Evolutionary conservation across 1,284 basidiomycete species (phyloP).

Genomic region (Naganishia liquefaciens): DNA sequence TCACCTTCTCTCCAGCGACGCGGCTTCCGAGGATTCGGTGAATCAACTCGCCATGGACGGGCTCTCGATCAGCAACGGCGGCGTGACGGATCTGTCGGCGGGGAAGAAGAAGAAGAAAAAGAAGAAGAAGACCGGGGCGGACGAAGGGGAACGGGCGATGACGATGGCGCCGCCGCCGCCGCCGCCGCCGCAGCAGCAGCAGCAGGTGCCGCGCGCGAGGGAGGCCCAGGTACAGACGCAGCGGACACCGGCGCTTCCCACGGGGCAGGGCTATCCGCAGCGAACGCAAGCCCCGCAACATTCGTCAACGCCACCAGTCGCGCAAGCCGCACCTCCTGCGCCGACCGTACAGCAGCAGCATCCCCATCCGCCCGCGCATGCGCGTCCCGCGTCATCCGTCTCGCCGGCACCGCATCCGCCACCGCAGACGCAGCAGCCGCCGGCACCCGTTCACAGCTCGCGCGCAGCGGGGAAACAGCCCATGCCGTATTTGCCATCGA

Average conservation of each 20-base stretch:
- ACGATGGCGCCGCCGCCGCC: conserved; percentile 22
- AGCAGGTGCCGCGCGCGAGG: conserved; percentile 50
- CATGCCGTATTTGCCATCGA: conserved; percentile 58
- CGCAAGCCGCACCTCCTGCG: not conserved
- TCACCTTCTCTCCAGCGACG: conserved; percentile 20
- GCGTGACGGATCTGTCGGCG: conserved; percentile 33
- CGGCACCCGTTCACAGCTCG: conserved; percentile 57
- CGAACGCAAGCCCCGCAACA: not conserved
- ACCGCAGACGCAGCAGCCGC: conserved; percentile 39
- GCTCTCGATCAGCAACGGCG: conserved; percentile 15
- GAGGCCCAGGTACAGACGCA: conserved; percentile 35
- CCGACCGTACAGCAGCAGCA: no score
- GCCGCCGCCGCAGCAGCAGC: conserved; percentile 48
- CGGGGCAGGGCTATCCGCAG: not conserved
- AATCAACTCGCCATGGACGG: conserved; percentile 28
- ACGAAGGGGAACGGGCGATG: not conserved
- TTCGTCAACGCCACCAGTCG: conserved; percentile 1
- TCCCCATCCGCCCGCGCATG: conserved; percentile 1
- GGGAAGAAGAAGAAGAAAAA: conserved; percentile 59
- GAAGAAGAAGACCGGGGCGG: conserved; percentile 56
- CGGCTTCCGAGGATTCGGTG: conserved; percentile 29
- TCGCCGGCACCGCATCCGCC: conserved; percentile 39
- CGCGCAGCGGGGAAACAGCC: conserved; percentile 75
- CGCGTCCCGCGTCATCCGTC: conserved; percentile 35
- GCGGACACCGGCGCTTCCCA: conserved; percentile 34